Evolutionary conservation across 495 filamentous ascomycete species (phyloP).

Genomic region (Talaromyces stipitatus): DNA sequence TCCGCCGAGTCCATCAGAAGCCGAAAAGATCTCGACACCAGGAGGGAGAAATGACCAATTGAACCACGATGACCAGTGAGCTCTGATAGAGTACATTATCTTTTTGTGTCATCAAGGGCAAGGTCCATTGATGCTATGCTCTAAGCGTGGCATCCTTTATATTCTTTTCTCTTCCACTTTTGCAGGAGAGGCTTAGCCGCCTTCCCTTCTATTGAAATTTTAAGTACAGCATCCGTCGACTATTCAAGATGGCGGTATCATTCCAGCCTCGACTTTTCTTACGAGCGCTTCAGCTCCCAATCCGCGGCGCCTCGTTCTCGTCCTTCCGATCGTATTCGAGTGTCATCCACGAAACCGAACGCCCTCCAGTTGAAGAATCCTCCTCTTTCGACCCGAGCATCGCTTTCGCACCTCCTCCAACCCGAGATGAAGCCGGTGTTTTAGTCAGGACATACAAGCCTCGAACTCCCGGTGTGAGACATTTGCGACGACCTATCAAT

Average conservation of each 20-base stretch:
- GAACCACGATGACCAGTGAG: neutral
- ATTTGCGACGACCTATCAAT: slow-evolving; percentile 85
- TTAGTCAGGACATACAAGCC: slow-evolving; percentile 81
- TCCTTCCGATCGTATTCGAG: slow-evolving; percentile 50
- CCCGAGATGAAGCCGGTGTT: slow-evolving; percentile 28
- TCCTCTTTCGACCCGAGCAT: slow-evolving; percentile 30
- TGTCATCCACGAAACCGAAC: slow-evolving; percentile 30
- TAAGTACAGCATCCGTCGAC: neutral
- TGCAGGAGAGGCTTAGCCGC: neutral
- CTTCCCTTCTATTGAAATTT: neutral
- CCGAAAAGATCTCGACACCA: neutral
- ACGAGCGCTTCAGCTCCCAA: slow-evolving; percentile 41
- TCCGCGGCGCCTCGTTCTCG: slow-evolving; percentile 30
- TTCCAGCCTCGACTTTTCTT: slow-evolving; percentile 58
- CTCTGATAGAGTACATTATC: neutral
- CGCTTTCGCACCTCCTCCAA: slow-evolving; percentile 37
- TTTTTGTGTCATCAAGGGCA: neutral
- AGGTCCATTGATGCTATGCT: neutral
- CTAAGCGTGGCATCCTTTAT: neutral
- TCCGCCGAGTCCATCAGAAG: neutral
- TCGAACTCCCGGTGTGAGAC: slow-evolving; percentile 86
- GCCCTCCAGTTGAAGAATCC: slow-evolving; percentile 19
- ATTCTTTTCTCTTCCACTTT: neutral
- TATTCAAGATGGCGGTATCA: slow-evolving; percentile 31
- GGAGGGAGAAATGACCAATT: neutral